Evolutionary conservation across 805 yeast genomes (phyloP), one percentile per base, ranked within the genome.

Genomic region (Komagataella pastoris): DNA sequence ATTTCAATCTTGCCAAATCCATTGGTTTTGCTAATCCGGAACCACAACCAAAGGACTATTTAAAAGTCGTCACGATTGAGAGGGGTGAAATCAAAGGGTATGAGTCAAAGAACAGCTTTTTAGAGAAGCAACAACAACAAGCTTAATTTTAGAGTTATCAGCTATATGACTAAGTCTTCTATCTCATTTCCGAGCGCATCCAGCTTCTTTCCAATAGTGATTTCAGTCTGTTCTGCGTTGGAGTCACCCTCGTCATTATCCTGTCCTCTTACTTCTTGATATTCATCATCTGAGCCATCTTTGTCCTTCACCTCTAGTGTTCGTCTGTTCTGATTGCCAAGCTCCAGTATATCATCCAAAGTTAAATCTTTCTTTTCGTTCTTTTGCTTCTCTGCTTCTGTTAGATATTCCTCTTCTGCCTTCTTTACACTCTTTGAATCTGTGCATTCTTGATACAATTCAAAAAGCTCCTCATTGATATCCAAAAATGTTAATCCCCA

Each of bases 401-500:
- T 80, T 58, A 93, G 65, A 85, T 93, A 91, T 24, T 68, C 78
- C 10, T 80, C 79, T 66, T 93, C 91, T 0, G 89, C 96, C 46
- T 61, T 66, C 49, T 74, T 70, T 0, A 93, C 80, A 5, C 90
- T 82, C 1, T 76, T 88, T 1, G 85, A 75, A 59, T 91, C 96
- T 0, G 91, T 80, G 66, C 98, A 91, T 46, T 75, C 63, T 51
- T 83, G 83, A 59, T 93, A 93, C 6, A 83, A 64, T 49, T 80
- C 84, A 14, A 93, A 59, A 8, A 93, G 68, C 55, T 88, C 97
- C 56, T 77, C 76, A 63, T 93, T 93, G 52, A 93, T 79, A 51
- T 84, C 81, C 58, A 93, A 66, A 59, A 93, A 93, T 0, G 86
- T 82, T n/a, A 79, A 76, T 2, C 99, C 99, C 96, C 97, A 93